Base-by-base conservation (phyloP, 2,329 filamentous ascomycete species). In the Thelonectria blattea region DNA sequence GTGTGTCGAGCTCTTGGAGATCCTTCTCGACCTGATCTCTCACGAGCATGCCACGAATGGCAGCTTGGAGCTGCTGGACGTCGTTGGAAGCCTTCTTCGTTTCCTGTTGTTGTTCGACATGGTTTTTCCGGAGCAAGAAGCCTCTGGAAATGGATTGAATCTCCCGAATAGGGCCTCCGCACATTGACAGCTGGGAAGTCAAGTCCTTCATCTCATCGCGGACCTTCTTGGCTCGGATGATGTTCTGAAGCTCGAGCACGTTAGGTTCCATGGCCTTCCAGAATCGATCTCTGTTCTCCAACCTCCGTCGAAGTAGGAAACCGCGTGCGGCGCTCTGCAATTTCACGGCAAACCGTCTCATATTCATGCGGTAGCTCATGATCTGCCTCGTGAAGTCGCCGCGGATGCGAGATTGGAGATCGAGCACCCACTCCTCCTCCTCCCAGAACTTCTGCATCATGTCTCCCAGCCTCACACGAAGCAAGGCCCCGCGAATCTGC, bases 401-500 rank as follows among this genome's bases (percentile, higher is more conserved):
- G 60, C 95, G 88, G 56, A 98, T 90, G 41, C 90, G 87, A 8
- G 93, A 87, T 75, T 99, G 96, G 10, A 99, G 81, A 53, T 96
- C 90, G 45, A 94, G 79, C 27, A 99, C 77, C 74, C 85, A 82
- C 24, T 89, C 84, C 75, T 99, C 95, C 12, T 86, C 84, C 63
- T 95, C 90, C 95, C 95, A 99, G 3, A 99, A 83, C 45, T 86
- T 79, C 70, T 97, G 91, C 95, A 99, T 98, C 56, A 87, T 83
- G 51, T 90, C 81, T 5, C 92, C 93, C 2, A 98, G 85, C 56
- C 83, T 84, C 72, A 97, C 83, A 56, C 95, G 87, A 49, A 91
- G 75, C 64, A 96, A 74, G 0, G 93, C 93, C 37, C 94, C 95
- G 58, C 92, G 86, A 9, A 93, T 85, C 73, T 97, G 93, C 39